Conservation (phyloP, 345 rosid genomes). For the Lepidium africanum region DNA sequence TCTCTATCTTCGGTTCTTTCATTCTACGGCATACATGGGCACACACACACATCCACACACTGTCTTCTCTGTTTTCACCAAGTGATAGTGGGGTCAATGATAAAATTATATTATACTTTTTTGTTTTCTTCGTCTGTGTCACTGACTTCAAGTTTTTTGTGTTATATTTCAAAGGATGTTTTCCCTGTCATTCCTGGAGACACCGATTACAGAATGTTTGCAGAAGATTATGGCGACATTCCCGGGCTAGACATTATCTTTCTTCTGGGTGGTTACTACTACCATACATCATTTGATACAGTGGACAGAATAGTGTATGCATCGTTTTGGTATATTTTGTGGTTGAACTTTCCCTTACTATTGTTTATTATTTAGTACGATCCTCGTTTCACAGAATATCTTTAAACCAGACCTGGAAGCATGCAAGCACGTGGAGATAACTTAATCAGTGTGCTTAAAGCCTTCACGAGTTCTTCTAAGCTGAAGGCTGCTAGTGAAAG, state of each 20-base stretch:
- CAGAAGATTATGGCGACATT: constrained; percentile 80
- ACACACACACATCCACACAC: neutral
- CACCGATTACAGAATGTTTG: constrained; percentile 89
- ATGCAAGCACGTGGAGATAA: constrained; percentile 98
- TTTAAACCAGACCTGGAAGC: constrained; percentile 84
- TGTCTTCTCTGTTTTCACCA: neutral
- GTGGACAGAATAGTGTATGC: constrained; percentile 96
- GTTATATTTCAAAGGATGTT: constrained; percentile 55
- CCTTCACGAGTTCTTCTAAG: constrained; percentile 72
- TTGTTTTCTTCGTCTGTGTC: neutral
- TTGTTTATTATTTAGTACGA: constrained; percentile 24
- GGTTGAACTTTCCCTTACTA: constrained; percentile 10
- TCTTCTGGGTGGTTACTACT: constrained; percentile 93
- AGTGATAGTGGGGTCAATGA: neutral
- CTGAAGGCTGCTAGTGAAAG: constrained; percentile 55
- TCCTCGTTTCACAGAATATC: constrained; percentile 25
- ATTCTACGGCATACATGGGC: neutral
- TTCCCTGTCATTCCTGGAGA: constrained; percentile 92
- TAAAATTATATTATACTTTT: neutral
- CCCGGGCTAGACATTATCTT: constrained; percentile 98
- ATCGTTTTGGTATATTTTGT: constrained; percentile 53
- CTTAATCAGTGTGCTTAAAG: constrained; percentile 63
- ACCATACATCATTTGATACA: constrained; percentile 93
- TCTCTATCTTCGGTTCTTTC: constrained; percentile 1
- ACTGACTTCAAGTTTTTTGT: constrained; percentile 1